Evolutionary conservation across 805 yeast species (phyloP).

Genomic region (Tetrapisispora nanseiensis): DNA sequence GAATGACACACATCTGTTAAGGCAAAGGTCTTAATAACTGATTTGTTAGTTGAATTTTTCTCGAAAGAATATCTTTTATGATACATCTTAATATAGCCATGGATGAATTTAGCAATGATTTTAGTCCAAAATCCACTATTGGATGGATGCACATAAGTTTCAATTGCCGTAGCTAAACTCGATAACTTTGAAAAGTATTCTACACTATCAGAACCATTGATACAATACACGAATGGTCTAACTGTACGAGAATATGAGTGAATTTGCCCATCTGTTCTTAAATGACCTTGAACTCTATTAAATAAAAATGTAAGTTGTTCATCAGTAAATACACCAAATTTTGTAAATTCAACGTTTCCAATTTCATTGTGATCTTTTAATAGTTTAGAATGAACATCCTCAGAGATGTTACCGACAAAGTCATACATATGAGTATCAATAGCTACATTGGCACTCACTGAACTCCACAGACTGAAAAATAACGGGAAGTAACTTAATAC

Average conservation of each 20-base stretch:
- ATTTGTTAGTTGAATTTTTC: constrained; percentile 20
- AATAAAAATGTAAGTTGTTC: constrained; percentile 51
- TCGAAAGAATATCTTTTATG: constrained; percentile 49
- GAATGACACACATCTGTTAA: constrained; percentile 29
- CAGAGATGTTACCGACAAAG: constrained; percentile 49
- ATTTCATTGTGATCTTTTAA: constrained; percentile 11
- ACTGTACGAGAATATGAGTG: constrained; percentile 40
- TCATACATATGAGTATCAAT: constrained; percentile 56
- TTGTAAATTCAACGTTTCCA: constrained; percentile 30
- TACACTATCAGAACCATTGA: constrained; percentile 40
- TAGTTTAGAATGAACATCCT: constrained; percentile 32
- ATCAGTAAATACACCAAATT: constrained; percentile 52
- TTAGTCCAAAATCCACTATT: constrained; percentile 75
- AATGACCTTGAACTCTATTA: constrained; percentile 39
- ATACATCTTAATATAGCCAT: constrained; percentile 45
- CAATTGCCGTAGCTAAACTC: constrained; percentile 51
- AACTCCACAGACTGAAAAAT: constrained; percentile 61
- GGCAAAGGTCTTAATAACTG: constrained; percentile 7
- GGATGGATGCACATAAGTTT: constrained; percentile 83
- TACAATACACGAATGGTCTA: constrained; percentile 39
- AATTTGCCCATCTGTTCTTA: constrained; percentile 28
- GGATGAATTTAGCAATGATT: constrained; percentile 51
- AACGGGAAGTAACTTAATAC: constrained; percentile 51
- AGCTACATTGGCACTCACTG: constrained; percentile 36
- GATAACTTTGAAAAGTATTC: constrained; percentile 41